Evolutionary conservation across 352 stramenopile species (phyloP), one percentile per base, ranked within the genome.

Genomic region (Phytopythium litorale): DNA sequence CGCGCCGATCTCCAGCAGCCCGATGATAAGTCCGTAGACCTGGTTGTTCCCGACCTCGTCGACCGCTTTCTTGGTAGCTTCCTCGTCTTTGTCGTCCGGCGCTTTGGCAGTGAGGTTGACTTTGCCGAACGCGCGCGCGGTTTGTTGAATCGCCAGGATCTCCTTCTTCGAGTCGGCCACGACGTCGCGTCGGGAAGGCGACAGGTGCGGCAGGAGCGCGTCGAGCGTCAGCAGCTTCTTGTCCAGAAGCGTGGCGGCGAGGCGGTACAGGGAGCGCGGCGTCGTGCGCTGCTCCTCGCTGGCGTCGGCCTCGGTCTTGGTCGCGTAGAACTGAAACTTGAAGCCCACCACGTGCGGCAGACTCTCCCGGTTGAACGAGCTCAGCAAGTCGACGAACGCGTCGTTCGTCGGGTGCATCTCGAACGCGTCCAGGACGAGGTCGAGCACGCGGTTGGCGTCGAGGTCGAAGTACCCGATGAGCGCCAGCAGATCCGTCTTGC

Each of bases 391-490:
- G 0, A 79, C 72, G 61, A 94, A 95, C 51, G 68, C 78, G n/a
- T 84, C 72, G 64, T 96, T 94, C 4, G 74, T 68, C 19, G 94
- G 75, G 60, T 96, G 81, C 68, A 84, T 88, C 73, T 98, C 96
- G 60, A 98, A 92, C 7, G 85, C 88, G 63, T 98, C 93, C 9
- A 99, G 75, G 18, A 91, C 73, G 30, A 99, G 72, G 72, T 99
- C 96, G 28, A 99, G 70, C 7, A 98, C 89, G 32, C 97, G 87
- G 78, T 98, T 98, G 7, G 96, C 95, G 75, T 99, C 96, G 12
- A 99, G 68, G 72, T 98, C 92, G 63, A 99, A 99, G 62, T 89
- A 97, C 3, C 86, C 86, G 59, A 95, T 89, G 28, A 95, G 72
- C 56, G 84, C 72, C 54, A 92, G 70, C 4, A 95, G 66, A 54